phyloP scores from a whole-genome alignment of 352 stramenopile genomes.

The Elongisporangium prolatum region DNA sequence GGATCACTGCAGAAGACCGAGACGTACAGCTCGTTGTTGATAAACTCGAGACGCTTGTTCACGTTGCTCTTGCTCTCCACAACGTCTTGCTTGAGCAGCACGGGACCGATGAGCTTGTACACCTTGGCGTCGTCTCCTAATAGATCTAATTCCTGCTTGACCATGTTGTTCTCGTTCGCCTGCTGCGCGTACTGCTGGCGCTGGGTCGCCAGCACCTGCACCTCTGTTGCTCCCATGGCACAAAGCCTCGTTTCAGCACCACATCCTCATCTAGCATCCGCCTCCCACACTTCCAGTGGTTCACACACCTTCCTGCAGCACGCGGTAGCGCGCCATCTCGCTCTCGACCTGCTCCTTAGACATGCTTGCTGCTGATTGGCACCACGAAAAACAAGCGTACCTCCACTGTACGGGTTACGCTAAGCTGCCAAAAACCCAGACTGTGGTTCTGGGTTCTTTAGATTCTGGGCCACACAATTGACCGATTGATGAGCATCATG shows the following conservation, averaged over 20 bases:
- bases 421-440: background rate
- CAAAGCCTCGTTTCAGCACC: background rate
- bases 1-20: constrained; percentile 1
- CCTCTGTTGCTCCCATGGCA: constrained; percentile 30
- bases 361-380: constrained; percentile 7
- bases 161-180: constrained; percentile 96
- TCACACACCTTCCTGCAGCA: constrained; percentile 85
- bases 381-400: background rate
- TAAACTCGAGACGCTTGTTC: constrained; percentile 95
- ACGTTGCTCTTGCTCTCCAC: constrained; percentile 93
- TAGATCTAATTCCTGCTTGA: constrained; percentile 89
- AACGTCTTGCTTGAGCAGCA: constrained; percentile 94
- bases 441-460: background rate
- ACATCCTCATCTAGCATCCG: background rate
- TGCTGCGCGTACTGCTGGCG: constrained; percentile 91
- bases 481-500: background rate
- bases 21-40: constrained; percentile 89
- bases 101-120: constrained; percentile 94
- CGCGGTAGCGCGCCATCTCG: constrained; percentile 88
- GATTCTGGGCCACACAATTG: background rate
- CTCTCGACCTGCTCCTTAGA: constrained; percentile 80
- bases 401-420: no score
- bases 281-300: background rate
- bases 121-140: constrained; percentile 86
- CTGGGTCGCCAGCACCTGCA: constrained; percentile 80